Conservation (phyloP, 2,329 filamentous ascomycete genomes). For the Penicillium sp. region DNA sequence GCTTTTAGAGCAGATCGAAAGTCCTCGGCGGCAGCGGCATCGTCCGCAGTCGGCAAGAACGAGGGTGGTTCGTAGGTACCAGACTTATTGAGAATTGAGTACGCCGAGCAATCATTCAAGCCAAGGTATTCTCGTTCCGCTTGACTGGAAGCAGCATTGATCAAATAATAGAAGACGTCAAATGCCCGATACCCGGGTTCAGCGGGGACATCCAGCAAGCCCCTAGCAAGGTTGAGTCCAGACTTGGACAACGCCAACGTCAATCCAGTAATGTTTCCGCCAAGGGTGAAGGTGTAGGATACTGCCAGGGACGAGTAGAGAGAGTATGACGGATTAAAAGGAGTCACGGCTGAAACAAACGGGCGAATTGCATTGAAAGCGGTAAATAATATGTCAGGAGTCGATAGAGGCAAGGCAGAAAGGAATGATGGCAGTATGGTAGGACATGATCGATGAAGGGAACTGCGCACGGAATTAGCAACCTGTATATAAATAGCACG, state of each 20-base stretch:
- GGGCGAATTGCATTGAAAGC: slow-evolving; percentile 78
- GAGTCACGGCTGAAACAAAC: slow-evolving; percentile 82
- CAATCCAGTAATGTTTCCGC: slow-evolving; percentile 72
- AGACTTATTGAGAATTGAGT: slow-evolving; percentile 74
- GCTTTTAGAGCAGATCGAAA: slow-evolving; percentile 81
- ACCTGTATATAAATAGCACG: neutral
- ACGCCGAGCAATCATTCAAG: slow-evolving; percentile 71
- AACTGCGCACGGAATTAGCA: slow-evolving; percentile 49
- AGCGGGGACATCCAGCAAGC: slow-evolving; percentile 73
- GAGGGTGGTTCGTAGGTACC: slow-evolving; percentile 80
- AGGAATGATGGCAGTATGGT: slow-evolving; percentile 80
- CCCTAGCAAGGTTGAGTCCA: slow-evolving; percentile 78
- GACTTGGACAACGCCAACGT: slow-evolving; percentile 76
- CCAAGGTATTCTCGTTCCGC: slow-evolving; percentile 85
- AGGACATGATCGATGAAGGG: slow-evolving; percentile 81
- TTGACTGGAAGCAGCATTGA: slow-evolving; percentile 84
- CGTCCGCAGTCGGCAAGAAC: slow-evolving; percentile 88
- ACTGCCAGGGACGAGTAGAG: slow-evolving; percentile 77
- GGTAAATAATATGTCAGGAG: slow-evolving; percentile 71
- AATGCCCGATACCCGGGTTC: slow-evolving; percentile 86
- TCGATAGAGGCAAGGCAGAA: slow-evolving; percentile 70
- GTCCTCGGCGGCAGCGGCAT: slow-evolving; percentile 88
- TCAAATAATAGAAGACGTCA: slow-evolving; percentile 94
- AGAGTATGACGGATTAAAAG: slow-evolving; percentile 79
- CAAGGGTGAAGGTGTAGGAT: slow-evolving; percentile 74